These are phyloP conservation scores for Gillenia trifoliata DNA, from an alignment of 306 rosid species.

Conservation along the genomic window DNA sequence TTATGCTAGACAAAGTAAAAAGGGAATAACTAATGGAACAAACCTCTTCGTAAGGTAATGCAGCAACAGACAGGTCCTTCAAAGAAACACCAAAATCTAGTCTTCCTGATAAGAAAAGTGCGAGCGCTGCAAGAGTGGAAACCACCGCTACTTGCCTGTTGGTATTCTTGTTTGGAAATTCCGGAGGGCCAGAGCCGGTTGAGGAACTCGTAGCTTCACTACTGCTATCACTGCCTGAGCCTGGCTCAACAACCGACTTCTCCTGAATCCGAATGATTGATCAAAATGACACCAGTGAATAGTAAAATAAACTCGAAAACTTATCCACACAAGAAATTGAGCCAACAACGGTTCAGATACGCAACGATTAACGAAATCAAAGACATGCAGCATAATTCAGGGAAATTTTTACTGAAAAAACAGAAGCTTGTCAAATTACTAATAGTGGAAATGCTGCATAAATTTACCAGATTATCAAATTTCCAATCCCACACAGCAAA, in stretches of 20 bases:
- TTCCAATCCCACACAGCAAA: too few relatives aligned
- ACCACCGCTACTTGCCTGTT: constrained; percentile 56
- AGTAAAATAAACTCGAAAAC: neutral
- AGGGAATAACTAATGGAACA: neutral
- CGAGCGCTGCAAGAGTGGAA: constrained; percentile 72
- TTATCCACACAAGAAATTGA: neutral
- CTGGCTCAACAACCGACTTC: constrained; percentile 36
- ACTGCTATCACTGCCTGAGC: constrained; percentile 18
- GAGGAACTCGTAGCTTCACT: constrained; percentile 37
- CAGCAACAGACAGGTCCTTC: constrained; percentile 74
- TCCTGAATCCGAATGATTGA: constrained; percentile 29
- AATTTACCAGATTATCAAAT: too few relatives aligned
- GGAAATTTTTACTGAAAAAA: too few relatives aligned
- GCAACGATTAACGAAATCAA: neutral
- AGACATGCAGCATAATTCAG: neutral
- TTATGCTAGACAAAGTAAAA: neutral
- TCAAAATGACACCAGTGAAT: neutral
- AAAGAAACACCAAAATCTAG: constrained; percentile 91
- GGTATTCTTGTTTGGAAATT: constrained; percentile 56
- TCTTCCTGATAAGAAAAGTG: constrained; percentile 60
- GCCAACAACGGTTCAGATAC: neutral
- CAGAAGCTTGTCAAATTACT: too few relatives aligned
- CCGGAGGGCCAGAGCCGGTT: constrained; percentile 30
- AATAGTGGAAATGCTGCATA: too few relatives aligned
- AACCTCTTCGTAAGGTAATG: constrained; percentile 92